Evolutionary conservation across 2,329 filamentous ascomycete genomes (phyloP), one percentile per base, ranked within the genome.

Genomic region (Neopestalotiopsis sp.): DNA sequence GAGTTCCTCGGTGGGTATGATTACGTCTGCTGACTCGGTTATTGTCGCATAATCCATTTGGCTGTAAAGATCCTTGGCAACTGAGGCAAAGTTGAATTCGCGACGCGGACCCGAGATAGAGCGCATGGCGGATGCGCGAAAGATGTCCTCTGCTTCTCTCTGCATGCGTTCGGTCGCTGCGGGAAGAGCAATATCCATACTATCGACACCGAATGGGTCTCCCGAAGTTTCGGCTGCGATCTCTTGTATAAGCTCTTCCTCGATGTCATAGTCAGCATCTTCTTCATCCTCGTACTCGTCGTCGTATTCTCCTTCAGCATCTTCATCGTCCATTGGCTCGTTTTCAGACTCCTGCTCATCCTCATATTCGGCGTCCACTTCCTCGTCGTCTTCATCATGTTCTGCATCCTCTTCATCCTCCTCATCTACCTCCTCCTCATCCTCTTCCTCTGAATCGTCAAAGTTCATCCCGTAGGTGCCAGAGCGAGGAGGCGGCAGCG

Each of bases 1-100:
- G 56, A 94, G 81, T 53, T 89, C 86, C 77, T 98, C 95, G 12
- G 93, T 97, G 63, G 88, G 85, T 42, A 97, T 81, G 61, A 98
- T 89, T 24, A 97, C 79, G 61, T 90, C 86, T 70, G 91, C 89
- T 1, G 90, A 83, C 80, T 98, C 95, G 4, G 85, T 85, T 61
- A 97, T 83, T 20, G 81, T 75, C 1, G 92, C 89, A 42, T 87
- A 83, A 45, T 87, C 87, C 80, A 86, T 79, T 77, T 88, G 77
- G 79, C 83, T 77, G 84, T 91, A 89, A 10, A 95, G 80, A 70
- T 91, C 90, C 77, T 91, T 92, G 38, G 93, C 93, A 69, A 97
- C 89, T 6, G 87, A 83, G 4, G 90, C 87, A 75, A 94, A 92
- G 59, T 89, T 88, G 65, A 90, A 90, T 9, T 89, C 86, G 62